phyloP scores from a whole-genome alignment of 179 eudicot genomes.

The Beta lomatogona region DNA sequence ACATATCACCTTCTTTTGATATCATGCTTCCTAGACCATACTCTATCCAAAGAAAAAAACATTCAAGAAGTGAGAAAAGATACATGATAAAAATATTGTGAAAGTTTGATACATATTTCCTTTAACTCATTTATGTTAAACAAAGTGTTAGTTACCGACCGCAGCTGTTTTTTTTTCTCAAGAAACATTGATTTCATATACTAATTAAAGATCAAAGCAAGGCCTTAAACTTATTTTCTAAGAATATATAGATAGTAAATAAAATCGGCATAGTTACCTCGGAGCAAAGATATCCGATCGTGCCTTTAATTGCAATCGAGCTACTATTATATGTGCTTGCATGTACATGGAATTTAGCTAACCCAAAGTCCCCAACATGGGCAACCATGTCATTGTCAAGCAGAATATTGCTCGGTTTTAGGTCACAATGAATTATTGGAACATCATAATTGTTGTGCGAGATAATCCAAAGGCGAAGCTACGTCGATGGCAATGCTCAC shows the following conservation, averaged over 20 bases:
- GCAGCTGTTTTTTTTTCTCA: too few species aligned
- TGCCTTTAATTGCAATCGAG: slow-evolving; percentile 18
- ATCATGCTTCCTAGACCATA: too few species aligned
- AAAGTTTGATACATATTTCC: too few species aligned
- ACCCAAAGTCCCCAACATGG: slow-evolving; percentile 24
- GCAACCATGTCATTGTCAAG: slow-evolving; percentile 26
- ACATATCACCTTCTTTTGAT: too few species aligned
- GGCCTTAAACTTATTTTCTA: too few species aligned
- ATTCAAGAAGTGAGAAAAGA: too few species aligned
- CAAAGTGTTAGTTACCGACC: too few species aligned
- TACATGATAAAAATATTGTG: too few species aligned
- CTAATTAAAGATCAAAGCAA: too few species aligned
- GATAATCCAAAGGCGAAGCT: slow-evolving; percentile 13
- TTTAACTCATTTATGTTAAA: too few species aligned
- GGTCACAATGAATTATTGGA: slow-evolving; percentile 21
- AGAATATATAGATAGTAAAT: not conserved
- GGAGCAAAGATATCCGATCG: slow-evolving; percentile 31
- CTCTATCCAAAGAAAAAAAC: too few species aligned
- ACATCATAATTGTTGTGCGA: slow-evolving; percentile 3
- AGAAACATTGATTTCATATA: too few species aligned
- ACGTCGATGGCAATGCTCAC: slow-evolving; percentile 16
- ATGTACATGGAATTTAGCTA: slow-evolving; percentile 11
- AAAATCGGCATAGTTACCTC: not conserved
- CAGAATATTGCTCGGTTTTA: slow-evolving; percentile 15
- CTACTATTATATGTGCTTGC: not conserved